phyloP scores from a whole-genome alignment of 306 rosid species.

The Dalbergia oliveri region DNA sequence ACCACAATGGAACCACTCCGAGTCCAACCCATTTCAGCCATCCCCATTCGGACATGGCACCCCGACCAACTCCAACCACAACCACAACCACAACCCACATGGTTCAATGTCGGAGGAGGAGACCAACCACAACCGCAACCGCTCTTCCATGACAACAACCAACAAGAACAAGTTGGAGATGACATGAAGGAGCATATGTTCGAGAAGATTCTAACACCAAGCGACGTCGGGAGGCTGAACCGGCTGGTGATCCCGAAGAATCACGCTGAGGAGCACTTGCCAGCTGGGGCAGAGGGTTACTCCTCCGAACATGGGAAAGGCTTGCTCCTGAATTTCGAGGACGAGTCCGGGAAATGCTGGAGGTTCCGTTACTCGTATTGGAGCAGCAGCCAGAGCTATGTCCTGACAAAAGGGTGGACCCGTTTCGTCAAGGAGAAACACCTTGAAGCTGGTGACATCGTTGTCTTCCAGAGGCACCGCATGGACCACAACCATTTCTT shows the following conservation, averaged over 20 bases:
- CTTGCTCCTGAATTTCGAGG: conserved; percentile 78
- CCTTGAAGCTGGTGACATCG: conserved; percentile 89
- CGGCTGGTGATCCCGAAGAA: conserved; percentile 92
- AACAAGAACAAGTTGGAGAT: neutral
- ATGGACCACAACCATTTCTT: conserved; percentile 55
- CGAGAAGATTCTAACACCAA: conserved; percentile 90
- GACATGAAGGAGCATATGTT: conserved; percentile 74
- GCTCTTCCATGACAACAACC: neutral
- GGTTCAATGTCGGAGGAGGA: no score
- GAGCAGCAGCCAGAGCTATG: conserved; percentile 98
- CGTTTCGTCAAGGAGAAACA: conserved; percentile 92
- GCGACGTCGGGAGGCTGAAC: conserved; percentile 96
- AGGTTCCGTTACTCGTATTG: conserved; percentile 94
- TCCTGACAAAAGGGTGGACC: conserved; percentile 94
- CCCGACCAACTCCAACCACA: neutral
- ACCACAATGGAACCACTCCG: neutral
- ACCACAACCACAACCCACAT: neutral
- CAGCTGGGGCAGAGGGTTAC: conserved; percentile 56
- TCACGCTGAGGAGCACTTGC: conserved; percentile 86
- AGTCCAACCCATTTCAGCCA: neutral
- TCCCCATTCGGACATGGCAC: conserved; percentile 13
- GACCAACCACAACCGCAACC: no score
- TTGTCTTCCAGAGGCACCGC: conserved; percentile 72
- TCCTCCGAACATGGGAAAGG: conserved; percentile 56
- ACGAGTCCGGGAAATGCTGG: conserved; percentile 86